Percentiles rank a stretch among this genome's conserved stretches.
Evolutionary conservation across 306 rosid species (phyloP).

Genomic region (Carpinus fangiana): DNA sequence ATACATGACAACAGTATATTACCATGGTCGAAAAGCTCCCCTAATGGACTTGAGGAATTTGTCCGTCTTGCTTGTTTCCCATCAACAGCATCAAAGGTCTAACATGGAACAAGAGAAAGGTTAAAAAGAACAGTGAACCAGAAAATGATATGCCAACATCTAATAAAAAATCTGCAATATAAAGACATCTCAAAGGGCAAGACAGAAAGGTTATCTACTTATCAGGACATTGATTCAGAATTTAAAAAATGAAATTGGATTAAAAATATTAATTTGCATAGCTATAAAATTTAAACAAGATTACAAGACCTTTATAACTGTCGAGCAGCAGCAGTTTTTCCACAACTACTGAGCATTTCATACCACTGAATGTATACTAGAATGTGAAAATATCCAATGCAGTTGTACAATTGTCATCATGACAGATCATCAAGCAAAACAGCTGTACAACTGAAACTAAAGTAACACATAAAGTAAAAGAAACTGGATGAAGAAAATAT

Average conservation of each 20-base stretch:
- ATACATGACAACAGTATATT: constrained; percentile 23
- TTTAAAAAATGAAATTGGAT: not conserved
- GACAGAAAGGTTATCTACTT: constrained; percentile 4
- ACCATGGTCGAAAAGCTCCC: constrained; percentile 99
- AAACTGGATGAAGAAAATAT: not conserved
- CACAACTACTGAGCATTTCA: not conserved
- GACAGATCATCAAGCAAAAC: not conserved
- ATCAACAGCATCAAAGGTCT: constrained; percentile 99
- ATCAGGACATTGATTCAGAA: constrained; percentile 6
- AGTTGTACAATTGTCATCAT: not conserved
- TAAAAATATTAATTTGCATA: not conserved
- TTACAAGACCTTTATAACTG: not conserved
- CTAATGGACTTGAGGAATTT: constrained; percentile 92
- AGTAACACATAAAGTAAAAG: not conserved
- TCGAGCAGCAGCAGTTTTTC: constrained; percentile 3
- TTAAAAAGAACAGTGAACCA: constrained; percentile 10
- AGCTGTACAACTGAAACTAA: not conserved
- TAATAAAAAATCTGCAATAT: constrained; percentile 10
- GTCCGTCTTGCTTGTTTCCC: constrained; percentile 99
- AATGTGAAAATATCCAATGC: not conserved
- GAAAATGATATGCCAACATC: not conserved
- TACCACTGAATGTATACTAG: not conserved
- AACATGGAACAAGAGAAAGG: constrained; percentile 19
- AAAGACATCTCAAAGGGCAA: not conserved
- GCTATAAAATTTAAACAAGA: not conserved